These are phyloP conservation scores for Pisolithus sp. DNA, from an alignment of 768 basidiomycete species.

Conservation along the genomic window DNA sequence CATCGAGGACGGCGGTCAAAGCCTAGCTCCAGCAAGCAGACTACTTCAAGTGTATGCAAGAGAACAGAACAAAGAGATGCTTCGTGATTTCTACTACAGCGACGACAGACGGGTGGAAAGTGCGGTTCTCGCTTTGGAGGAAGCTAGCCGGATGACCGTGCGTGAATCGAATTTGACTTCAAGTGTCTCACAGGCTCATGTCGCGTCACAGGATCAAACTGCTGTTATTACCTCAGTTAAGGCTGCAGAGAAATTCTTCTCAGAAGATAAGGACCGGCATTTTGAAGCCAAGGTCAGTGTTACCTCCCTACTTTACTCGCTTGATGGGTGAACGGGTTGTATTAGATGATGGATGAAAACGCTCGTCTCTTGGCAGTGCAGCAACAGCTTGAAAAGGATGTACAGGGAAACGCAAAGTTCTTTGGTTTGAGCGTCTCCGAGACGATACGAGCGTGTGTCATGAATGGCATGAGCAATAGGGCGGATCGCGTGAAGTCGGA, in stretches of 20 bases:
- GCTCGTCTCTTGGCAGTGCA: constrained; percentile 71
- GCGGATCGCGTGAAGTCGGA: constrained; percentile 87
- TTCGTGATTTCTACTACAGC: constrained; percentile 95
- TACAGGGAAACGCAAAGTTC: constrained; percentile 69
- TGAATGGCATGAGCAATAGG: constrained; percentile 75
- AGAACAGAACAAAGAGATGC: constrained; percentile 85
- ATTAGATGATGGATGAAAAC: constrained; percentile 91
- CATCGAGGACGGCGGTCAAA: constrained; percentile 82
- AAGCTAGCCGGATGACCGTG: constrained; percentile 65
- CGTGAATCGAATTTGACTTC: constrained; percentile 7
- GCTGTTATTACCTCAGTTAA: constrained; percentile 69
- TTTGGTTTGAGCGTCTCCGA: constrained; percentile 84
- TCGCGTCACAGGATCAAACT: constrained; percentile 54
- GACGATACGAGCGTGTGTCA: constrained; percentile 71
- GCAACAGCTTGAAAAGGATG: constrained; percentile 82
- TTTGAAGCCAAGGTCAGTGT: constrained; percentile 83
- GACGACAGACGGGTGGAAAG: constrained; percentile 94
- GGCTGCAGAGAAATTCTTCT: constrained; percentile 87
- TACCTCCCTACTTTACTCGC: background rate
- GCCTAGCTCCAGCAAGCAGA: constrained; percentile 66
- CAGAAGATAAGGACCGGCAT: constrained; percentile 83
- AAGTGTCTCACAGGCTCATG: background rate
- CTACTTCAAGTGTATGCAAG: constrained; percentile 86
- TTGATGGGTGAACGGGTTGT: background rate
- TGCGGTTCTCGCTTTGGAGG: constrained; percentile 82